These are phyloP conservation scores for Taxillus chinensis DNA, from an alignment of 164 flowering plant genomes.

Conservation along the genomic window DNA sequence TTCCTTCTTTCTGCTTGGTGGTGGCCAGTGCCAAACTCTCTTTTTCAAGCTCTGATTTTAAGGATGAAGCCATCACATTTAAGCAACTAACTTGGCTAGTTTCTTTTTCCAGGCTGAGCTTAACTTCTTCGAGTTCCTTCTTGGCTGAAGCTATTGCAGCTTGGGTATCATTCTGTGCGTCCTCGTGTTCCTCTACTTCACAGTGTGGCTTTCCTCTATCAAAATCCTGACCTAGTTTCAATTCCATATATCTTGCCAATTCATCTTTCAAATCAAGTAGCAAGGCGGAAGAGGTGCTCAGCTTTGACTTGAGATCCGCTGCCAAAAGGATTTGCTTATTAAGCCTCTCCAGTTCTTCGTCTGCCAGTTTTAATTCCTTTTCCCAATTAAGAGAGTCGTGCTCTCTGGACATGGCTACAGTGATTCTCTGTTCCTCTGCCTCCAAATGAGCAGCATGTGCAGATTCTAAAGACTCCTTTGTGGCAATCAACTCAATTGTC, in stretches of 20 bases:
- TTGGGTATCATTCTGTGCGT: conserved; percentile 36
- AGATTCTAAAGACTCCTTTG: conserved; percentile 71
- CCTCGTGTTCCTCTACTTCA: conserved; percentile 9
- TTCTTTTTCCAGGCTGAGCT: conserved; percentile 59
- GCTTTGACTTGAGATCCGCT: conserved; percentile 53
- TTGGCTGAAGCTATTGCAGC: conserved; percentile 48
- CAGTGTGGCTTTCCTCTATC: conserved; percentile 5
- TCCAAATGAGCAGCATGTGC: conserved; percentile 81
- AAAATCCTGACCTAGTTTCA: conserved; percentile 38
- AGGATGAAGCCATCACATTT: conserved; percentile 59
- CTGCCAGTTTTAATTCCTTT: conserved; percentile 69
- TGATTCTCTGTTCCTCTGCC: conserved; percentile 75
- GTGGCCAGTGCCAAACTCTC: conserved; percentile 56
- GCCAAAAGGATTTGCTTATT: conserved; percentile 35
- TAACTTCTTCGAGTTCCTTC: conserved; percentile 78
- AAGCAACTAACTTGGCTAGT: conserved; percentile 49
- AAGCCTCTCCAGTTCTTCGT: conserved; percentile 57
- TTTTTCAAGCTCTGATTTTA: conserved; percentile 53
- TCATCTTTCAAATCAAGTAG: conserved; percentile 55
- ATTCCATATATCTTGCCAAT: conserved; percentile 67
- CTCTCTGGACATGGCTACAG: conserved; percentile 70
- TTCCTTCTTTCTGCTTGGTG: conserved; percentile 74
- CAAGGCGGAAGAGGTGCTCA: conserved; percentile 52
- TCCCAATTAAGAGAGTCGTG: conserved; percentile 67
- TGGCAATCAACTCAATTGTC: conserved; percentile 68